A percentile compares a stretch with the other conserved stretches of the same genome.
Evolutionary conservation across 495 filamentous ascomycete genomes (phyloP).

Genomic region (Trichodelitschia bisporula): DNA sequence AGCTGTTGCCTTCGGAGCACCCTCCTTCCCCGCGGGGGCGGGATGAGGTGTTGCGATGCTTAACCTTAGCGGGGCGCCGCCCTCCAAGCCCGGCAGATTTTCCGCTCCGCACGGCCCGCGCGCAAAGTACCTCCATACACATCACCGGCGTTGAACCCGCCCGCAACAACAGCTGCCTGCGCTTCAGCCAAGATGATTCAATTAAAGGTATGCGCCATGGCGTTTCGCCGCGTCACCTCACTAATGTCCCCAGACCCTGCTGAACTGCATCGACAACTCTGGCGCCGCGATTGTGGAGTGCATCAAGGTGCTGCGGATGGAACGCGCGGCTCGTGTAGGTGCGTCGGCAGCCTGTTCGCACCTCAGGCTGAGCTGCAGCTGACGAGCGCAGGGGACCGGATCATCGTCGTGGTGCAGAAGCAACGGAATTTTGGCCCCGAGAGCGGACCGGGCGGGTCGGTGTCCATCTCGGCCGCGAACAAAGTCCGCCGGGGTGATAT

Average conservation of each 20-base stretch:
- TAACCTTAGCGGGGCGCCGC: too few relatives aligned
- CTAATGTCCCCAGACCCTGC: conserved; percentile 45
- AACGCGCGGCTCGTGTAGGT: conserved; percentile 79
- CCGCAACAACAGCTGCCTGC: too few relatives aligned
- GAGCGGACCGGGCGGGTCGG: conserved; percentile 25
- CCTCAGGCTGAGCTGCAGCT: too few relatives aligned
- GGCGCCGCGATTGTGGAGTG: conserved; percentile 96
- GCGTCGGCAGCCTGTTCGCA: conserved; percentile 14
- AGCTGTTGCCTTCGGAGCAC: too few relatives aligned
- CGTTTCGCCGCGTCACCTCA: not conserved
- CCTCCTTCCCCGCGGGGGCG: not conserved
- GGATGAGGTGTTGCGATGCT: not conserved
- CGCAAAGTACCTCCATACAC: too few relatives aligned
- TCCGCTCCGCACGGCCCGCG: too few relatives aligned
- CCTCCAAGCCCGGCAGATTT: too few relatives aligned
- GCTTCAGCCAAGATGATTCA: conserved; percentile 67
- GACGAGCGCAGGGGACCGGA: conserved; percentile 93
- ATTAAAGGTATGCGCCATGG: conserved; percentile 46
- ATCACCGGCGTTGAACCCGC: too few relatives aligned
- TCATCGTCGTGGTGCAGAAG: conserved; percentile 94
- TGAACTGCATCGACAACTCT: conserved; percentile 99
- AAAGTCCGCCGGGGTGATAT: conserved; percentile 96
- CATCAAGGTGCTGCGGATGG: conserved; percentile 74
- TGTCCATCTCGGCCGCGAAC: conserved; percentile 40
- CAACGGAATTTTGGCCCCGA: conserved; percentile 58